Evolutionary conservation across 2,329 filamentous ascomycete genomes (phyloP), one percentile per base, ranked within the genome.

Genomic region (Colletotrichum chlorophyti): DNA sequence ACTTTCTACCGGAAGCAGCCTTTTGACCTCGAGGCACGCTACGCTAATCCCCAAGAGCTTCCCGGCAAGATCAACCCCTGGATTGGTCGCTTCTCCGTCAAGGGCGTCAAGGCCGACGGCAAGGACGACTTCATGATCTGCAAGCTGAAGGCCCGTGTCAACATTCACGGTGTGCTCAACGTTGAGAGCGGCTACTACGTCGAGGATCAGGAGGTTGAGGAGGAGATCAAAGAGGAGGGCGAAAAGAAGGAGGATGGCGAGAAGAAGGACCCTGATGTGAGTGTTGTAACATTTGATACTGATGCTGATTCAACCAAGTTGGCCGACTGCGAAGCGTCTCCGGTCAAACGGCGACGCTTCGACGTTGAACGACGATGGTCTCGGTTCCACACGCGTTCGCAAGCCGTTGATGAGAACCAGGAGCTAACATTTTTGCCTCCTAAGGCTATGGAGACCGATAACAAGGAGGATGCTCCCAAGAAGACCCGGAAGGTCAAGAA

Each of bases 41-140:
- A 99, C 73, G 89, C 91, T 64, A 91, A 94, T 70, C 91, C 93
- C 17, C 92, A 96, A 41, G 77, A 83, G 52, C 87, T 99, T 8
- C 95, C 95, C 15, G 93, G 93, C 69, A 96, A 94, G 83, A 83
- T 89, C 62, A 91, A 92, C 73, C 91, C 95, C 43, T 98, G 94
- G 91, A 97, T 99, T 66, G 95, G 95, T 55, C 89, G 92, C 64
- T 99, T 99, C 82, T 97, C 93, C 37, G 93, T 99, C 74, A 99
- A 99, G 86, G 91, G 91, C 41, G 94, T 99, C 71, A 93, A 97
- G 84, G 90, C 92, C 35, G 92, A 96, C 71, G 85, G 88, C 65
- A 93, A 95, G 73, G 91, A 96, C 60, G 95, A 98, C 74, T 99
- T 98, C 76, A 98, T 99, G 94, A 96, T 98, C 70, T 99, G 95